Base-by-base conservation (phyloP, 352 stramenopile species). In the Globisporangium barbulae region DNA sequence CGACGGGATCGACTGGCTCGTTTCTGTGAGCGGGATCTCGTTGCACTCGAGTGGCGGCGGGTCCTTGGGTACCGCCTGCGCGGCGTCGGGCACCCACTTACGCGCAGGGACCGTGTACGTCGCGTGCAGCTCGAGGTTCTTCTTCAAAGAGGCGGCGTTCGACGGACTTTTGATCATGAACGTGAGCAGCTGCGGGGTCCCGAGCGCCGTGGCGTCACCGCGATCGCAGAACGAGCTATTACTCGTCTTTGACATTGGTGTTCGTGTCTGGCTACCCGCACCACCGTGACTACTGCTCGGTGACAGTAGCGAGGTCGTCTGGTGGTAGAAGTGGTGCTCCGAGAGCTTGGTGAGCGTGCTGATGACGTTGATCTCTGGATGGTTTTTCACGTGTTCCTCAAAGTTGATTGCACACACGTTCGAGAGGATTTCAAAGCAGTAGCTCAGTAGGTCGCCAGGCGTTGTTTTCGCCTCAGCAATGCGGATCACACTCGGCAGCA, bases 371-470 rank as follows among this genome's bases (percentile, higher is more conserved):
- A 89, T 84, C 41, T 86, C 76, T 0, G 68, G 68, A 15, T 63
- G 62, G 7, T 73, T 41, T 10, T 71, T 71, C 22, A 71, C 53
- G 37, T 76, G 71, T 10, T 77, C 65, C 25, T 91, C 78, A 65
- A 83, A 93, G 63, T 87, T 68, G 33, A 81, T 62, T 1, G 71
- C 74, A 52, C 85, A 91, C 4, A 91, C 44, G 39, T 89, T 89
- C 12, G 85, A 89, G 33, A 92, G 74, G 21, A 93, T 75, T 60
- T 89, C 81, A 58, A 93, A 93, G 67, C 79, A 91, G 45, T 75
- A 72, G n/a, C 21, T 64, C 0, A 81, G 63, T 10, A 90, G 65
- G 37, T 84, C 74, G 3, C 57, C 53, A 0, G 59, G 53, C 0
- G 62, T 21, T 1, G 21, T 7, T 47, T 72, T 74, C 1, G 61